A percentile compares a stretch with the other conserved stretches of the same genome.
Conservation (phyloP, 805 yeast species). For the Candida oleophila region DNA sequence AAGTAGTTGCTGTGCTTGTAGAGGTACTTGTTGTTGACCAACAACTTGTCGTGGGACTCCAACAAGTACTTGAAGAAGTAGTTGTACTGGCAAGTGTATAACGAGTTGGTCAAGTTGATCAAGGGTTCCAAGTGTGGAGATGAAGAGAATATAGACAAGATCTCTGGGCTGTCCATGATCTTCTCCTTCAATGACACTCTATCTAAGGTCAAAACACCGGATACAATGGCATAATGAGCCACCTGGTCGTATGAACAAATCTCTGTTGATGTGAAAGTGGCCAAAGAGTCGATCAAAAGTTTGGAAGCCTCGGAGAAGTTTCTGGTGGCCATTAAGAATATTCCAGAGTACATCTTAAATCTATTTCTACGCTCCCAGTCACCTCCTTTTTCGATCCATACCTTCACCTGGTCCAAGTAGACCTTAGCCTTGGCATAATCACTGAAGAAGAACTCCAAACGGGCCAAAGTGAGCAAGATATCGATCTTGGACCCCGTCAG, state of each 20-base stretch:
- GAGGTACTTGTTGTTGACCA: slow-evolving; percentile 63
- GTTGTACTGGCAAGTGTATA: slow-evolving; percentile 85
- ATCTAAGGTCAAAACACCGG: slow-evolving; percentile 82
- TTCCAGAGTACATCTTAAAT: slow-evolving; percentile 86
- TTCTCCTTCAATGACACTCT: slow-evolving; percentile 82
- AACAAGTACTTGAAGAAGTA: slow-evolving; percentile 75
- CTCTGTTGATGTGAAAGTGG: slow-evolving; percentile 94
- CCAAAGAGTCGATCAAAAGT: slow-evolving; percentile 82
- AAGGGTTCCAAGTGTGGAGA: slow-evolving; percentile 76
- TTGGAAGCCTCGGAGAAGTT: slow-evolving; percentile 83
- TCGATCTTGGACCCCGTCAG: slow-evolving; percentile 91
- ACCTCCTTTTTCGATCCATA: slow-evolving; percentile 91
- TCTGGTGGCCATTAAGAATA: slow-evolving; percentile 80
- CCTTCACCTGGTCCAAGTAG: slow-evolving; percentile 69
- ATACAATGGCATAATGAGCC: slow-evolving; percentile 81
- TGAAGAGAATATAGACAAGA: slow-evolving; percentile 73
- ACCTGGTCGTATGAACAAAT: slow-evolving; percentile 85
- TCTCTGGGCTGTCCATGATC: slow-evolving; percentile 91
- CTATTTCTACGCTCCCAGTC: slow-evolving; percentile 99
- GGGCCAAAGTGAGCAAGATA: slow-evolving; percentile 71
- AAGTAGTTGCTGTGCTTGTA: slow-evolving; percentile 79
- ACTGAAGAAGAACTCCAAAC: slow-evolving; percentile 87
- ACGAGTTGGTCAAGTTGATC: slow-evolving; percentile 76
- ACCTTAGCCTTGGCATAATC: slow-evolving; percentile 69
- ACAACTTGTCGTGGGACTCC: slow-evolving; percentile 70